Base-by-base conservation (phyloP, 2,329 filamentous ascomycete species). In the Phaeosphaeria sp. region DNA sequence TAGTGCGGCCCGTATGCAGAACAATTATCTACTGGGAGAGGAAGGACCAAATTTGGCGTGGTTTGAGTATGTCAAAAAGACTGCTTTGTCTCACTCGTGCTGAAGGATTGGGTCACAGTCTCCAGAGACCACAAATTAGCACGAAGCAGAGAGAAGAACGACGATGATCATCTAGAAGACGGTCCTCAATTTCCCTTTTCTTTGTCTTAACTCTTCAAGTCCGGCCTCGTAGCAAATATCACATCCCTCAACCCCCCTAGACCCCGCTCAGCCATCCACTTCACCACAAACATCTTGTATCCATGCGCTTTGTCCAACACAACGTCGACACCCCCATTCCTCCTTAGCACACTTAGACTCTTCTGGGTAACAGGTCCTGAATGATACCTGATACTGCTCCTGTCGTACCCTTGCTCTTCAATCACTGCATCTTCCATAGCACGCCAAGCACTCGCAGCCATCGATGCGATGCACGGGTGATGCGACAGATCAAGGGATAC, bases 201-300 rank as follows among this genome's bases (percentile, higher is more conserved):
- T 57, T 17, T 56, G 3, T 20, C 43, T 2, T 53, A 51, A 1
- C 56, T 48, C 77, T 87, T 88, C 65, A 94, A 77, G 50, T 89
- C 87, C 73, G 89, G 92, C 86, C 95, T 92, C 1, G 91, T 93
- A 67, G 88, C 91, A 74, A 90, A 90, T 83, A 96, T 89, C 68
- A 96, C 77, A 61, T 89, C 83, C 17, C 85, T 84, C 27, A 94
- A 82, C 0, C 92, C 92, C 11, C 75, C 78, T 46, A 90, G 82
- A 0, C 89, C 90, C 52, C 83, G 84, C 6, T 78, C 80, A 57
- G 89, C 88, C 60, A 96, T 76, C 77, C 88, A 87, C 49, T 83
- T 82, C 55, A 96, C 77, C 60, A 94, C 88, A n/a, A 86, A 84
- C 6, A 92, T 80, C 56, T 90, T 84, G 74, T 93, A 96, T 54